A percentile compares a stretch with the other conserved stretches of the same genome.
These are phyloP conservation scores for Chloranthus sessilifolius DNA, from an alignment of 164 flowering plant species.

Conservation along the genomic window DNA sequence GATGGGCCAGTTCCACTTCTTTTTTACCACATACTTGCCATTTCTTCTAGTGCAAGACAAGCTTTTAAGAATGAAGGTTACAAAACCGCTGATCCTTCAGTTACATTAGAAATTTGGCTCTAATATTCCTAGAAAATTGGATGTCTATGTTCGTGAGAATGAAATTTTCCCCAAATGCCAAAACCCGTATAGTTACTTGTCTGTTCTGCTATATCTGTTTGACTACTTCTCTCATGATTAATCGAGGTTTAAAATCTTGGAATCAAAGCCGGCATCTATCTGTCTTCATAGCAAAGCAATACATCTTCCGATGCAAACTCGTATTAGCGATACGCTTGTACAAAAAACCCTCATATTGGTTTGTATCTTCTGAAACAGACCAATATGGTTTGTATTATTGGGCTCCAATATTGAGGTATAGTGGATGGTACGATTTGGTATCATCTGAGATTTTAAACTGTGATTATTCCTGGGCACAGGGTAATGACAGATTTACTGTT, in stretches of 20 bases:
- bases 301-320: too few species aligned
- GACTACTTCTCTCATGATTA: background rate
- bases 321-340: background rate
- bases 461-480: too few species aligned
- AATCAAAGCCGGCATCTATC: too few species aligned
- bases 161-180: constrained; percentile 1
- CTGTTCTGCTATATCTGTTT: background rate
- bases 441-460: too few species aligned
- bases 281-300: too few species aligned
- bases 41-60: constrained; percentile 91
- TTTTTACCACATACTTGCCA: constrained; percentile 96
- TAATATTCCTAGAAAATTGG: background rate
- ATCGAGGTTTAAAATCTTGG: background rate
- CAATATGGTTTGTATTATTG: too few species aligned
- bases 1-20: constrained; percentile 98
- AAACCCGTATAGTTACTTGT: background rate
- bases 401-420: too few species aligned
- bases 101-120: constrained; percentile 8
- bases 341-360: background rate
- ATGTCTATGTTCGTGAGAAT: background rate
- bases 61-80: constrained; percentile 81
- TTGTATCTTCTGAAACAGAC: too few species aligned
- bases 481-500: too few species aligned
- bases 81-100: constrained; percentile 12
- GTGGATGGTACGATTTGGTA: too few species aligned